Evolutionary conservation across 345 rosid species (phyloP), one percentile per base, ranked within the genome.

Genomic region (Ceriops zippeliana): DNA sequence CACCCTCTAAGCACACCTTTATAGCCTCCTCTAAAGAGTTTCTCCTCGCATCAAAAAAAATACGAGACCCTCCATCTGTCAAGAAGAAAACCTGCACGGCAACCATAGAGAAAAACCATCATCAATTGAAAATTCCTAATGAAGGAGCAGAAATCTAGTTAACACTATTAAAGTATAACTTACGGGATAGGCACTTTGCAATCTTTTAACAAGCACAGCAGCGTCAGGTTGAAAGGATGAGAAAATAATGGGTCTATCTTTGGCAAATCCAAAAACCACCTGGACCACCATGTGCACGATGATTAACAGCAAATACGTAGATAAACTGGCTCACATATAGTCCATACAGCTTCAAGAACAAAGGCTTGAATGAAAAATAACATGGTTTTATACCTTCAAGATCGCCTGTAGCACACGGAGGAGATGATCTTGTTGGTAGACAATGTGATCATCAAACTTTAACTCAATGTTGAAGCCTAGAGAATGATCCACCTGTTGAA

Each of bases 201-300:
- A 70, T 71, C 90, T 86, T 75, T 86, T 77, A 57, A 90, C 49
- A 9, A 91, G 89, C 37, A 81, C 57, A 5, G 93, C 98, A 1
- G 98, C 98, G 72, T 91, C 98, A 4, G 99, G 99, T 9, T 95
- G 97, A 78, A 95, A 95, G 21, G 85, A 80, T 42, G 99, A 95
- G 83, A 95, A 95, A 66, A 90, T 83, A 64, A 91, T 81, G 35
- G 93, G 88, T 66, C 98, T 84, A 17, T 74, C 86, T 53, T 81
- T 70, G 13, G 81, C 96, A 77, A 67, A 78, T 42, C 80, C 85
- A 52, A 66, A 84, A 21, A 95, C 93, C 34, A 91, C 96, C 90
- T 89, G 58, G 5, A 70, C 62, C 47, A 51, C 20, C 34, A 7
- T 24, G 31, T 51, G 0, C 32, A 21, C 4, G 59, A 21, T 3